Percentiles rank a stretch among this genome's conserved stretches.
Conservation (phyloP, 192 early-diverging fungal genomes). For the Chytriomyces sp. region DNA sequence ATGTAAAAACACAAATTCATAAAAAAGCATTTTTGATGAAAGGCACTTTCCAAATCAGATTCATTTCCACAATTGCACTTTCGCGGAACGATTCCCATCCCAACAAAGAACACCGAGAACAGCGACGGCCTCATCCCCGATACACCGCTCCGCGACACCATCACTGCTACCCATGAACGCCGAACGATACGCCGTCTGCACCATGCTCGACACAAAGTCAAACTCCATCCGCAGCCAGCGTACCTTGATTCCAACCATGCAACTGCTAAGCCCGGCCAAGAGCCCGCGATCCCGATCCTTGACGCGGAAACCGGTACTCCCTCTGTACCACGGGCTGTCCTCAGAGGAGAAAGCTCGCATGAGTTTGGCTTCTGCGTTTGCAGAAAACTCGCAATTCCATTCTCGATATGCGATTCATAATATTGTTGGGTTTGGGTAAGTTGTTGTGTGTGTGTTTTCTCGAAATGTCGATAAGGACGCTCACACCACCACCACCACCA, state of each 20-base stretch:
- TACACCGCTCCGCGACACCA: no score
- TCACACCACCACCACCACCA: no score
- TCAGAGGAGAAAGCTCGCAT: conserved; percentile 14
- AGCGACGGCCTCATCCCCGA: no score
- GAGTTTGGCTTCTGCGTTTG: conserved; percentile 10
- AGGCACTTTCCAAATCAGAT: no score
- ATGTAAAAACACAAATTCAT: no score
- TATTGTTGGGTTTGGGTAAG: conserved; percentile 34
- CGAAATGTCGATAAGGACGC: no score
- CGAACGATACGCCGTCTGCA: no score
- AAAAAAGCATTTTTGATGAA: no score
- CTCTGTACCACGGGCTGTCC: conserved; percentile 7
- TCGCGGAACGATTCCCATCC: no score
- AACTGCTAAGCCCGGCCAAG: background rate
- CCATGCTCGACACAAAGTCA: background rate
- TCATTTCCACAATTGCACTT: no score
- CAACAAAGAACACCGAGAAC: no score
- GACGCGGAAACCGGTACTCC: background rate
- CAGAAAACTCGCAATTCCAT: background rate
- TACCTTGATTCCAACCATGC: background rate
- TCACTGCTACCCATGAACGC: no score
- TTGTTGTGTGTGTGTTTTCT: background rate
- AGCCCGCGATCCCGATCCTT: background rate
- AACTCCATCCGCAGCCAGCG: background rate
- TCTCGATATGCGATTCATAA: conserved; percentile 2